phyloP scores from a whole-genome alignment of 179 eudicot species.

The Actinidia chinensis region DNA sequence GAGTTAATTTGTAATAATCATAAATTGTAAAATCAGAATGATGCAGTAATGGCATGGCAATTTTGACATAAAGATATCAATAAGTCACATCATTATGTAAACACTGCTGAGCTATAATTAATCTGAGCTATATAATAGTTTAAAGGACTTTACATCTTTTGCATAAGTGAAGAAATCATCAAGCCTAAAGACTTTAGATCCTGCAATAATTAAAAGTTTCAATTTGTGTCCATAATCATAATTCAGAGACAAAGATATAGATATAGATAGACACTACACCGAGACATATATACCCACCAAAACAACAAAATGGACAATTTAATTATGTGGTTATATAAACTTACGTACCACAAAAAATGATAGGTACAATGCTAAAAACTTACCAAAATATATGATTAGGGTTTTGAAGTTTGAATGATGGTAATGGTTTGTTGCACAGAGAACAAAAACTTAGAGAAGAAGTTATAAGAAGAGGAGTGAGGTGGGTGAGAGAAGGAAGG shows the following conservation, averaged over 20 bases:
- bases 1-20: no score
- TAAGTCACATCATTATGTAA: no score
- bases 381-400: conserved; percentile 25
- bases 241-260: background rate
- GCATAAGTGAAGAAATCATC: background rate
- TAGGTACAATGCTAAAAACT: background rate
- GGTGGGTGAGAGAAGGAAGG: background rate
- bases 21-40: no score
- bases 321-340: no score
- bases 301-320: background rate
- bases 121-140: no score
- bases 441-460: conserved; percentile 13
- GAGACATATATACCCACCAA: background rate
- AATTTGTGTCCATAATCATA: background rate
- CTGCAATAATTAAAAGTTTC: background rate
- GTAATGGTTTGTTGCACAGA: conserved; percentile 16
- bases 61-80: no score
- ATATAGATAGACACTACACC: no score
- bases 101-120: no score
- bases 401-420: conserved; percentile 2
- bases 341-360: no score
- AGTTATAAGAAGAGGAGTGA: background rate
- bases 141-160: background rate
- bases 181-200: background rate
- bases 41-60: no score